Evolutionary conservation across 768 basidiomycete genomes (phyloP), one percentile per base, ranked within the genome.

Genomic region (Scleroderma citrinum): DNA sequence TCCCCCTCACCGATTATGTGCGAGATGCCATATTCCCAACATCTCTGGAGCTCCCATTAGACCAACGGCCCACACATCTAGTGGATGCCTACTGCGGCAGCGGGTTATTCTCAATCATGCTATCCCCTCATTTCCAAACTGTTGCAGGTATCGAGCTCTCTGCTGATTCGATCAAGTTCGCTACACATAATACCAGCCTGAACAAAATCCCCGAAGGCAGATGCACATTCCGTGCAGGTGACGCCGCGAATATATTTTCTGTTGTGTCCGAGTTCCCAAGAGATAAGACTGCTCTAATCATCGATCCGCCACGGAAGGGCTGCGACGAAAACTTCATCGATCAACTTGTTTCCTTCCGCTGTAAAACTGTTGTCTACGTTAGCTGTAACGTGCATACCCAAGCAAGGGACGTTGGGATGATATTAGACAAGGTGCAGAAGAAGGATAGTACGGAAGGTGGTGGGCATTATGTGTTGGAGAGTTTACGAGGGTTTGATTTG

Each of bases 311-410:
- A 6, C 75, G 95, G 54, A 98, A 97, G 66, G 96, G 96, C 19
- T 95, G 90, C 60, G 92, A 95, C 65, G 78, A 81, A 39, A 68
- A 71, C 20, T 90, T 90, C 54, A 73, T 97, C 35, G 66, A 76
- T 35, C 95, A 97, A 69, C 67, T 96, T 31, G 60, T 94, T 44
- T 64, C 59, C 6, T 88, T 97, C 67, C 69, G 81, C 32, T 73
- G 85, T 12, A 68, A 71, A 48, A 79, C 78, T 24, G 75, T 94
- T 53, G 87, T 93, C 44, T 96, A 96, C 60, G 91, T 97, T 49
- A 92, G 88, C 61, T 96, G 93, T 59, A 96, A 95, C 61, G 93
- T 96, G 41, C 93, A 94, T 59, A 92, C 92, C 7, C 88, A 91
- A 71, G 89, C 88, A 29, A 71, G 93, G 58, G 94, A 96, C 66